Evolutionary conservation across 2,329 filamentous ascomycete genomes (phyloP), one percentile per base, ranked within the genome.

Genomic region (Mycosphaerella sp.): DNA sequence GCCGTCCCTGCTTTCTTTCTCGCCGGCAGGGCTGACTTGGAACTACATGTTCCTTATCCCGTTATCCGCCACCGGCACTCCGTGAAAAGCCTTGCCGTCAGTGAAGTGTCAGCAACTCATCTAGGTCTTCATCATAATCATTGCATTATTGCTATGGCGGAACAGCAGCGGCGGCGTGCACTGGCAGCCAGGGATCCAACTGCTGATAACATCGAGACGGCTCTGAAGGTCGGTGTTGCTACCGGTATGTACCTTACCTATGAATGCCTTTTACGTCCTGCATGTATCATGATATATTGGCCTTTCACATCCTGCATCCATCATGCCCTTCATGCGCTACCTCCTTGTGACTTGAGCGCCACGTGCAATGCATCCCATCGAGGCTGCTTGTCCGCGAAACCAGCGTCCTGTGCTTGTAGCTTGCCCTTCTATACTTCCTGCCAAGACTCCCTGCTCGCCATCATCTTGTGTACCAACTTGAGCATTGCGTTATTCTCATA

Each of bases 141-240:
- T 29, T 29, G 26, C 26, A 29, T 6, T 29, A 4, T 29, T 11
- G 38, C 38, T 4, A 59, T 59, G 58, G 55, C 12, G 3, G 48
- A 53, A 29, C 39, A 57, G 26, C 39, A 39, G 42, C 48, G 26
- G 36, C 47, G 32, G 17, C 55, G 38, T 26, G 40, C 11, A 36
- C 32, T 38, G 47, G 47, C 53, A 36, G 43, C 56, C 7, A 50
- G 60, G 5, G 62, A 66, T 45, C 57, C 61, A 3, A 47, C 63
- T n/a, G 39, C 53, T 11, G 63, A 59, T 31, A 50, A 64, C 26
- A 42, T 70, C 9, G 63, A 56, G 45, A 63, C 68, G 21, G 61
- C 67, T 17, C 32, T 70, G 47, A 69, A 68, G 54, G 62, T 69
- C 12, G 69, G 69, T 36, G 59, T 61, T 44, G 65, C 64, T 40